phyloP scores from a whole-genome alignment of 1,139 yeast species.

The Saccharomycopsis crataegensis region DNA sequence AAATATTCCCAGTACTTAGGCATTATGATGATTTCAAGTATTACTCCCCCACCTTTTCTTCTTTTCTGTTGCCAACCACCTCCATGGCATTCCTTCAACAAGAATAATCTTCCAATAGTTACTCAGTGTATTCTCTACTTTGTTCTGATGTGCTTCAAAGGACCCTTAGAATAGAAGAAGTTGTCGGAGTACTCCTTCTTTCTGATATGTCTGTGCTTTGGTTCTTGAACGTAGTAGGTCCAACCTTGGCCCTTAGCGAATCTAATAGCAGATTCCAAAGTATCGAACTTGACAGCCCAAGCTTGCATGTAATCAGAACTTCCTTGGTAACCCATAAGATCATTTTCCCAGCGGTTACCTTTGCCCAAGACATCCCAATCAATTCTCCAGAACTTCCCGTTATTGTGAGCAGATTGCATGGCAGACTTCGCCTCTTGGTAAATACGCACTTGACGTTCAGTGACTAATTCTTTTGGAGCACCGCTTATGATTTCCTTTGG shows the following conservation, averaged over 20 bases:
- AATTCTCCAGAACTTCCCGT: slow-evolving; percentile 58
- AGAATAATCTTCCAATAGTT: neutral
- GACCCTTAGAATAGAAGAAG: slow-evolving; percentile 63
- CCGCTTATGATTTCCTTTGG: slow-evolving; percentile 66
- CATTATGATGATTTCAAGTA: neutral
- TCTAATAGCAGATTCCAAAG: slow-evolving; percentile 68
- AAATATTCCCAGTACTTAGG: neutral
- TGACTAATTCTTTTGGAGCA: slow-evolving; percentile 64
- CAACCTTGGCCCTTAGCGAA: slow-evolving; percentile 85
- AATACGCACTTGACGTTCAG: slow-evolving; percentile 67
- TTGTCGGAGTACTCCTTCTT: slow-evolving; percentile 70
- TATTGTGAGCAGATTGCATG: slow-evolving; percentile 55
- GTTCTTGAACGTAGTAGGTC: slow-evolving; percentile 79
- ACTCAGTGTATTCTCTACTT: slow-evolving; percentile 35
- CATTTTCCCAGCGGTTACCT: slow-evolving; percentile 87
- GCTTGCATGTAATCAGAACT: slow-evolving; percentile 84
- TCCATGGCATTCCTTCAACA: neutral
- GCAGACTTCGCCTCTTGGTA: slow-evolving; percentile 75
- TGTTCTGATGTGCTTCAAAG: slow-evolving; percentile 76
- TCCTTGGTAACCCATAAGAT: slow-evolving; percentile 79
- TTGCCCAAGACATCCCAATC: slow-evolving; percentile 81
- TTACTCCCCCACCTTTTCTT: neutral
- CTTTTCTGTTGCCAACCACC: neutral
- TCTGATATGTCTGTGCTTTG: slow-evolving; percentile 65
- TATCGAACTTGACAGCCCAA: slow-evolving; percentile 67